These are phyloP conservation scores for Boletellus emodensis DNA, from an alignment of 768 basidiomycete species.

Conservation along the genomic window DNA sequence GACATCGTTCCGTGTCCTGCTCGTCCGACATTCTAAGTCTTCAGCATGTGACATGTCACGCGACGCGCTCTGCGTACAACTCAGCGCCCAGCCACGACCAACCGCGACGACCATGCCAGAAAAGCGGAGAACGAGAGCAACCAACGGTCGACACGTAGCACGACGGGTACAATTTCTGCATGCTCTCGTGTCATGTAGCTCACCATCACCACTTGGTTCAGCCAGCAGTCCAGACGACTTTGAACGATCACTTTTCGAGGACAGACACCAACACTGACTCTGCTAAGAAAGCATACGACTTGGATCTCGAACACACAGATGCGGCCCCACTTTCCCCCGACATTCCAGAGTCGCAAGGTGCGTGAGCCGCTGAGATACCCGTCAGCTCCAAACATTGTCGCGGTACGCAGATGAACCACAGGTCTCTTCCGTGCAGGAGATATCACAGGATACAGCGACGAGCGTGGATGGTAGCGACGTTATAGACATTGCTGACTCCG, in stretches of 20 bases:
- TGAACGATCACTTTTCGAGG: constrained; percentile 25
- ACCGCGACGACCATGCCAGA: constrained; percentile 19
- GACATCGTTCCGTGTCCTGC: constrained; percentile 4
- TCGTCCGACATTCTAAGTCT: constrained; percentile 6
- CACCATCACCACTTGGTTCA: constrained; percentile 2
- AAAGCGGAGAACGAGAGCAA: constrained; percentile 21
- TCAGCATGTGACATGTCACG: constrained; percentile 14
- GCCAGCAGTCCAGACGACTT: constrained; percentile 25
- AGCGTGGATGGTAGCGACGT: constrained; percentile 15
- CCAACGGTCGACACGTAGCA: constrained; percentile 5
- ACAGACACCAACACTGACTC: neutral
- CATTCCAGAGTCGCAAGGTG: constrained; percentile 5
- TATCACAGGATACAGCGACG: constrained; percentile 1
- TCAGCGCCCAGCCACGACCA: neutral
- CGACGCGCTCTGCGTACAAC: constrained; percentile 14
- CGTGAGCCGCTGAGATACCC: constrained; percentile 5
- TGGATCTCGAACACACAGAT: neutral
- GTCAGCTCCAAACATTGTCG: neutral
- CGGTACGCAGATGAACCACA: constrained; percentile 21
- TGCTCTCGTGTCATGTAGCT: constrained; percentile 2
- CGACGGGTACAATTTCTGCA: constrained; percentile 17
- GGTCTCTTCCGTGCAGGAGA: constrained; percentile 2
- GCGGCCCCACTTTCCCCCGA: neutral
- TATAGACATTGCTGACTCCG: constrained; percentile 20
- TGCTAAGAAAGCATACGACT: neutral